Evolutionary conservation across 2,329 filamentous ascomycete species (phyloP).

Genomic region (Cryoendolithus antarcticus): DNA sequence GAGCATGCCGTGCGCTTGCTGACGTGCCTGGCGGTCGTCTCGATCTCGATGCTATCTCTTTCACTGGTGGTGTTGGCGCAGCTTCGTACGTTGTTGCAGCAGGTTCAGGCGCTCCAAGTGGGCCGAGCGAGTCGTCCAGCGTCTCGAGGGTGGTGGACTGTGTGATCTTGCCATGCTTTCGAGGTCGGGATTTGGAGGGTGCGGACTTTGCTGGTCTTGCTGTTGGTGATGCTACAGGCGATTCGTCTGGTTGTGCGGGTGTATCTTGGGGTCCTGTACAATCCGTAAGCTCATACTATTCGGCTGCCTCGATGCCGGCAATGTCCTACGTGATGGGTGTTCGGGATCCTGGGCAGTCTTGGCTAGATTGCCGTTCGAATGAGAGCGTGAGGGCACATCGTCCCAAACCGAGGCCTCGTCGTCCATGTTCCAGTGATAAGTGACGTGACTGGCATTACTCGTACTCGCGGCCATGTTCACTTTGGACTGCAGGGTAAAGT

Average conservation of each 20-base stretch:
- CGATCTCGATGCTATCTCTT: conserved; percentile 41
- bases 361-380: too few species aligned
- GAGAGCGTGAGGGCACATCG: too few species aligned
- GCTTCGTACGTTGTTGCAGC: conserved; percentile 47
- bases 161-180: conserved; percentile 58
- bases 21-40: conserved; percentile 26
- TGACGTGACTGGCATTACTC: too few species aligned
- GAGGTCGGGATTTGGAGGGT: conserved; percentile 33
- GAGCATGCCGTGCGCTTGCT: conserved; percentile 34
- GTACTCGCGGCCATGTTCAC: too few species aligned
- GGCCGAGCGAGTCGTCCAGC: conserved; percentile 61
- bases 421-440: too few species aligned
- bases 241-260: conserved; percentile 8
- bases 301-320: too few species aligned
- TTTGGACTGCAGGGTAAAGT: too few species aligned
- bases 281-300: too few species aligned
- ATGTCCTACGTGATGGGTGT: too few species aligned
- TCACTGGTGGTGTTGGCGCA: conserved; percentile 43
- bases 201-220: conserved; percentile 15
- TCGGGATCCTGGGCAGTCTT: too few species aligned
- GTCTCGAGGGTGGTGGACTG: conserved; percentile 69
- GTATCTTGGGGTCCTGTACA: too few species aligned
- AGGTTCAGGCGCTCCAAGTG: conserved; percentile 54
- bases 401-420: too few species aligned
- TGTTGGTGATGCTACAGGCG: conserved; percentile 11